These are phyloP conservation scores for Ogataea sp. DNA, from an alignment of 805 yeast genomes.

Conservation along the genomic window DNA sequence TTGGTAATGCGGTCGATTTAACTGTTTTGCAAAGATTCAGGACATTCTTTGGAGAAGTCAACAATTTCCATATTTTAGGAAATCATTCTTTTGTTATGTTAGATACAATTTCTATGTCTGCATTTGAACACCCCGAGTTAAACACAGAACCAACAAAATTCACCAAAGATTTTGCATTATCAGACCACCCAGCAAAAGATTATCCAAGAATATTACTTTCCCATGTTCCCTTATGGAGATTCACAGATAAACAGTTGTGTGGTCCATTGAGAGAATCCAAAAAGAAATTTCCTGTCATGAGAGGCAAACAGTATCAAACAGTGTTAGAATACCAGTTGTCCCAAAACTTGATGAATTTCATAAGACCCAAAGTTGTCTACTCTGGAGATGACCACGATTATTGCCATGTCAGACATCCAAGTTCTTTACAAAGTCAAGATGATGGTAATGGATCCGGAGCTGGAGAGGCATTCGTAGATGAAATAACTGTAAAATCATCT, in stretches of 20 bases:
- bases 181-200: conserved; percentile 16
- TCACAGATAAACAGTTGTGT: conserved; percentile 54
- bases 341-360: conserved; percentile 43
- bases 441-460: conserved; percentile 4
- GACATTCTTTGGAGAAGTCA: conserved; percentile 66
- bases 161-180: conserved; percentile 30
- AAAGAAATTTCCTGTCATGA: conserved; percentile 53
- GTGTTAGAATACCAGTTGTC: conserved; percentile 62
- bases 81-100: conserved; percentile 71
- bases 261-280: conserved; percentile 71
- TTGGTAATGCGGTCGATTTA: conserved; percentile 61
- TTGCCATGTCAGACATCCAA: conserved; percentile 62
- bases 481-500: conserved; percentile 80
- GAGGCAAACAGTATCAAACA: conserved; percentile 86
- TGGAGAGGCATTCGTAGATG: conserved; percentile 38
- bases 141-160: conserved; percentile 43
- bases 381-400: conserved; percentile 98
- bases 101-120: conserved; percentile 80
- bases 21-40: conserved; percentile 55
- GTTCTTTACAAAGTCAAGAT: conserved; percentile 1
- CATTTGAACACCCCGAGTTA: conserved; percentile 37
- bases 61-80: conserved; percentile 42
- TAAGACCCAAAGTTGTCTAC: conserved; percentile 64
- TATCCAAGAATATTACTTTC: conserved; percentile 63
- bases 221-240: conserved; percentile 84